These are phyloP conservation scores for Hylodesmum podocarpum DNA, from an alignment of 306 rosid species.

Conservation along the genomic window DNA sequence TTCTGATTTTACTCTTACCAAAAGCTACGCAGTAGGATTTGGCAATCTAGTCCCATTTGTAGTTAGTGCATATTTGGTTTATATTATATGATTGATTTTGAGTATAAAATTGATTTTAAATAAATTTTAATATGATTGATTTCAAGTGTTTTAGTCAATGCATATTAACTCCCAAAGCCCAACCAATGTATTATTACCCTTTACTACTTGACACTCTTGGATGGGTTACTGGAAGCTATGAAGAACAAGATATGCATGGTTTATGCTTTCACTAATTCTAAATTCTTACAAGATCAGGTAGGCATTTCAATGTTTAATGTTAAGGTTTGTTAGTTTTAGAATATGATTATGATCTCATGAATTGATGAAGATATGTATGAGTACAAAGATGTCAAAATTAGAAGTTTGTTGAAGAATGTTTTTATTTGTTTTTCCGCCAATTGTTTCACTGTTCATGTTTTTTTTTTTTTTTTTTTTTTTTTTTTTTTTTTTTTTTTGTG, in stretches of 20 bases:
- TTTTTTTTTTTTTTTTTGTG: too few species aligned
- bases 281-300: slow-evolving; percentile 70
- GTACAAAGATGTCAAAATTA: slow-evolving; percentile 7
- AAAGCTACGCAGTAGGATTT: neutral
- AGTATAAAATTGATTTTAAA: too few species aligned
- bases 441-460: neutral
- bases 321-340: neutral
- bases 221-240: slow-evolving; percentile 73
- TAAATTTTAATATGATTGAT: too few species aligned
- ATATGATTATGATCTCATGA: neutral
- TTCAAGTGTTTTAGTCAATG: too few species aligned
- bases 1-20: neutral
- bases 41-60: too few species aligned
- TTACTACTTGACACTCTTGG: slow-evolving; percentile 86
- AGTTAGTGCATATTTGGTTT: too few species aligned
- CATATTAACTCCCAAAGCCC: too few species aligned
- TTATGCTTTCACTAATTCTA: slow-evolving; percentile 81
- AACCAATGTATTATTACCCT: too few species aligned
- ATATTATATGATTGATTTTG: too few species aligned
- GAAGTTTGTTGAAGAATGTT: neutral
- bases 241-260: slow-evolving; percentile 54
- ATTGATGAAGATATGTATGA: slow-evolving; percentile 8
- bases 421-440: neutral
- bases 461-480: too few species aligned
- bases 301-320: slow-evolving; percentile 13